Evolutionary conservation across 2,329 filamentous ascomycete species (phyloP), one percentile per base, ranked within the genome.

Genomic region (Aspergillus fijiensis): DNA sequence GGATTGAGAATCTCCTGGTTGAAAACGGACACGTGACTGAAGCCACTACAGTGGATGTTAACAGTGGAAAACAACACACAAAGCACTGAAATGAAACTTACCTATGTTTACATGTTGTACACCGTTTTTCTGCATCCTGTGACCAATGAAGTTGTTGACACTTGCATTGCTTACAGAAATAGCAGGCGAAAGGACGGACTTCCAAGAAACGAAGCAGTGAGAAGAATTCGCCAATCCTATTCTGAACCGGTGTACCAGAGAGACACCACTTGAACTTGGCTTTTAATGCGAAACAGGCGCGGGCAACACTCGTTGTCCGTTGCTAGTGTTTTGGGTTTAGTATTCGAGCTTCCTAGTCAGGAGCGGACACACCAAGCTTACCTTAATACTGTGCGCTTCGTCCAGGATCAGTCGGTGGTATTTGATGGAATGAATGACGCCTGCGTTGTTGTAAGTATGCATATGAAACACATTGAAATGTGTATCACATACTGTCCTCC

Each of bases 151-250:
- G 79, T 58, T 86, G 85, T 52, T 89, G 86, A 74, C 95, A 99
- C 4, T 84, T 74, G 72, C 95, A 99, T 59, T 87, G 83, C 73
- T 94, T 95, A 82, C 95, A 99, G 65, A 97, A 89, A 73, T 99
- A 99, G 65, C 91, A 92, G 7, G 94, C 89, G 74, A 97, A 98
- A 0, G 94, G 94, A 9, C 85, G 84, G 39, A 97, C 84, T 73
- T 96, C 90, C 31, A 99, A 84, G 76, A 99, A 99, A 2, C 95
- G 89, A 58, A 99, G 82, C 23, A 98, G 81, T 0, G 94, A 98
- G 77, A 98, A 97, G 75, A 97, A 96, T 74, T 98, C 94, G 70
- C 95, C 94, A 65, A 98, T 98, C 56, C 94, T 89, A 72, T 98
- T 99, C 75, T 99, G 95, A 1, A 99, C 86, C 0, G 95, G 95